Conservation (phyloP, 169 alveolate species). For the Plasmodium cynomolgi region DNA sequence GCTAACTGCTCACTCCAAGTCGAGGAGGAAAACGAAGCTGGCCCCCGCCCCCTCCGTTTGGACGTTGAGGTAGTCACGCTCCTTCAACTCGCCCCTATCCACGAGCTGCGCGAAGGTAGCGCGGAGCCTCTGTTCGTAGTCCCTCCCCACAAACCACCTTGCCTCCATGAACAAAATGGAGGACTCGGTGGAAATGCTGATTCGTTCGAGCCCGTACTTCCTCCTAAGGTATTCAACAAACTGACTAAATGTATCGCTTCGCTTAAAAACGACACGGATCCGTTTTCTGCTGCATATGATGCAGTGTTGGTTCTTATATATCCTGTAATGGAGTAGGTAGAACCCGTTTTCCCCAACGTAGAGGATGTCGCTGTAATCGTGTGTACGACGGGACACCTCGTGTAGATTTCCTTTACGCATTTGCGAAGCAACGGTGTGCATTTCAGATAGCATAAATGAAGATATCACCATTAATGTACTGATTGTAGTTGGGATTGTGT, state of each 20-base stretch:
- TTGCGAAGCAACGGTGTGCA: background rate
- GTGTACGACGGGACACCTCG: background rate
- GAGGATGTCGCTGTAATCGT: slow-evolving; percentile 30
- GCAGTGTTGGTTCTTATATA: slow-evolving; percentile 19
- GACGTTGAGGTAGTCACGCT: slow-evolving; percentile 11
- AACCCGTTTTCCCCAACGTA: slow-evolving; percentile 54
- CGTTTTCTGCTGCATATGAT: slow-evolving; percentile 32
- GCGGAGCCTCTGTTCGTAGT: background rate
- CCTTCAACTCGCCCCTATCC: slow-evolving; percentile 6
- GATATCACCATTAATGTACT: slow-evolving; percentile 42
- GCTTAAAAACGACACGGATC: background rate
- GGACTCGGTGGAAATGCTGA: slow-evolving; percentile 23
- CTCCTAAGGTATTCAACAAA: background rate
- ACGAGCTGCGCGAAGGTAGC: slow-evolving; percentile 24
- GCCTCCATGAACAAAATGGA: slow-evolving; percentile 9
- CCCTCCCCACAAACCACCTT: background rate
- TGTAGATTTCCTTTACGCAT: background rate
- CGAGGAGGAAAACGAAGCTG: slow-evolving; percentile 23
- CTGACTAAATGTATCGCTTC: background rate
- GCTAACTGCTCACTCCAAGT: background rate
- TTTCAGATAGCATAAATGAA: slow-evolving; percentile 9
- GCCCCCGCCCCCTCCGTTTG: background rate
- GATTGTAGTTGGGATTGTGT: slow-evolving; percentile 34
- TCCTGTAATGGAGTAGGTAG: slow-evolving; percentile 21
- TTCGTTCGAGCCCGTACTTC: background rate